These are phyloP conservation scores for Fusarium napiforme DNA, from an alignment of 2,329 filamentous ascomycete genomes.

Conservation along the genomic window DNA sequence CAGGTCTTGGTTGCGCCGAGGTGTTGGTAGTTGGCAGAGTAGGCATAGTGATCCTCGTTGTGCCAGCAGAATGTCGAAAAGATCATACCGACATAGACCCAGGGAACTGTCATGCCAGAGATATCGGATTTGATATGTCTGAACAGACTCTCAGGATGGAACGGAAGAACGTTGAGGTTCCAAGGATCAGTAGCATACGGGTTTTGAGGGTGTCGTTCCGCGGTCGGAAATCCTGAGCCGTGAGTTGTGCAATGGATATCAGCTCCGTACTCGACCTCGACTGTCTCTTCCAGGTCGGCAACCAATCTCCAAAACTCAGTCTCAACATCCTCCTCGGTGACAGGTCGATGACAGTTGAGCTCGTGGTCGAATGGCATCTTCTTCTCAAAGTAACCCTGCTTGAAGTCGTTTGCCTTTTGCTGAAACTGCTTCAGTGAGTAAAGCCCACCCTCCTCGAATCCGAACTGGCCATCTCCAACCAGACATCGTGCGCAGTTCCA, in stretches of 20 bases:
- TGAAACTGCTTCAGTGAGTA: conserved; percentile 97
- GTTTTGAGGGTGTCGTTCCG: conserved; percentile 89
- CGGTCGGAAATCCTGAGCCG: conserved; percentile 94
- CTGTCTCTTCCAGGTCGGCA: conserved; percentile 91
- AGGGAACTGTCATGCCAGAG: conserved; percentile 98
- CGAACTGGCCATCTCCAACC: conserved; percentile 95
- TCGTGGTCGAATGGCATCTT: conserved; percentile 90
- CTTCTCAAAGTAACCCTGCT: conserved; percentile 90
- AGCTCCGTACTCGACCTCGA: conserved; percentile 97
- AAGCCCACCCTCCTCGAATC: conserved; percentile 94
- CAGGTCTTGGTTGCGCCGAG: conserved; percentile 98
- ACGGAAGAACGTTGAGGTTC: conserved; percentile 93
- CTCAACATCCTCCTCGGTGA: conserved; percentile 96
- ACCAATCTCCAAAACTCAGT: conserved; percentile 97
- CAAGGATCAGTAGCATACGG: conserved; percentile 90
- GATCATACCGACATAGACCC: conserved; percentile 99
- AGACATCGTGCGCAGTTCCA: conserved; percentile 97
- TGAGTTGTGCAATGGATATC: conserved; percentile 99
- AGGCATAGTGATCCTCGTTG: conserved; percentile 97
- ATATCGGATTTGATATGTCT: conserved; percentile 98
- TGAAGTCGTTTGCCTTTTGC: conserved; percentile 94
- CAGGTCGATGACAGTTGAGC: conserved; percentile 80
- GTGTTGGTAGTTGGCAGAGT: conserved; percentile 98
- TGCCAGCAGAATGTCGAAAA: conserved; percentile 99
- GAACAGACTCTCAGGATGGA: conserved; percentile 92